Evolutionary conservation across 306 rosid species (phyloP).

Genomic region (Medicago truncatula): DNA sequence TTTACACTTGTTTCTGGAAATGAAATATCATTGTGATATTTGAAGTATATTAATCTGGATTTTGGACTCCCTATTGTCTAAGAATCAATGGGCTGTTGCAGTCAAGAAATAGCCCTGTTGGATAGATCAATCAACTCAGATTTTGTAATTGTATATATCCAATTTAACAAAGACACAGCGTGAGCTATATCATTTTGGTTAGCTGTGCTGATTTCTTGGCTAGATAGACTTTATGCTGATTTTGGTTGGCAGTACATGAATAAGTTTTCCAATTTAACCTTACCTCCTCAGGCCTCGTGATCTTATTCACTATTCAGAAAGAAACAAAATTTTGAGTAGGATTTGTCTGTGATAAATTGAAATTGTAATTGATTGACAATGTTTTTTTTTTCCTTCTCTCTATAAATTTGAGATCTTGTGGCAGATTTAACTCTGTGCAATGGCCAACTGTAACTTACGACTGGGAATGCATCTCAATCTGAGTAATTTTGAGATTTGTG

Average conservation of each 20-base stretch:
- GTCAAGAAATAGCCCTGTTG: neutral
- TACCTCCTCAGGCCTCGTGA: neutral
- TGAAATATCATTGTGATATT: conserved; percentile 29
- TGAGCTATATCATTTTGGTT: neutral
- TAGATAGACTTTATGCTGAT: neutral
- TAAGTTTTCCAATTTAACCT: conserved; percentile 16
- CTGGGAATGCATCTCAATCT: neutral
- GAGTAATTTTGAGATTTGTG: conserved; percentile 12
- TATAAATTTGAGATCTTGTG: conserved; percentile 10
- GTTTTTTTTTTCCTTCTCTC: neutral
- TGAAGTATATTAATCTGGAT: neutral
- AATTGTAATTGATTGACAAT: neutral
- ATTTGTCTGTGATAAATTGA: conserved; percentile 4
- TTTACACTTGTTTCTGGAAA: conserved; percentile 15
- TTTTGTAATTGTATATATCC: neutral
- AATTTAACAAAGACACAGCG: neutral
- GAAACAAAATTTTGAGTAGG: neutral
- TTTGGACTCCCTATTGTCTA: neutral
- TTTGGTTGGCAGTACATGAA: conserved; percentile 10
- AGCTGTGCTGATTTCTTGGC: neutral
- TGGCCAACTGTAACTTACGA: conserved; percentile 13
- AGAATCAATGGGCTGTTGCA: neutral
- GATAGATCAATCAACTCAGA: neutral
- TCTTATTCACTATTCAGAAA: conserved; percentile 21
- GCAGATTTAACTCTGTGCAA: conserved; percentile 26